Base-by-base conservation (phyloP, 345 rosid genomes). In the Camelina hispida region DNA sequence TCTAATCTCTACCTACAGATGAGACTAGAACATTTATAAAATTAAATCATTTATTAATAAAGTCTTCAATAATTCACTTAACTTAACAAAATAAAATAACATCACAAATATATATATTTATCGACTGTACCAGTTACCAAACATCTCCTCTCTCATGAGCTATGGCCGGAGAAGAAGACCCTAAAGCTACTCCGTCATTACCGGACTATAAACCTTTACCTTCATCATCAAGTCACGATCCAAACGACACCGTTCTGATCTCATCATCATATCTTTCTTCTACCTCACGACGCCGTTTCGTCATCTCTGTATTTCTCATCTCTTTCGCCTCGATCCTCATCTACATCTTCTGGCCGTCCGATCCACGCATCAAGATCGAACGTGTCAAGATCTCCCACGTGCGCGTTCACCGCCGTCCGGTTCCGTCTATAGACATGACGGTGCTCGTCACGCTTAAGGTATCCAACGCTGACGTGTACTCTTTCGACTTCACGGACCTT, bases 261-360 rank as follows among this genome's bases (percentile, higher is more conserved):
- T 56, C 53, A 47, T 53, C 50, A 52, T 34, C 68, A 60, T 66
- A 37, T 32, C 43, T 67, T 10, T 1, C 65, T 10, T 1, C 65
- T 1, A 7, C 51, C 57, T 4, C n/a, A 18, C 66, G 82, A 38
- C 60, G 81, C 55, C 82, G 69, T n/a, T 12, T 80, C 11, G 67
- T 84, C 62, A 54, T 71, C 79, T 16, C 81, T 14, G 12, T 79
- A 22, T 25, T 80, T 28, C 35, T 87, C 25, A 18, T 91, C 62
- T 48, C 85, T 62, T 54, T 87, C 6, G 66, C 84, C 9, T 35
- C 85, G 9, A 53, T 79, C 60, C 48, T 78, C 54, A 60, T 67
- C 66, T 89, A 80, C 83, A 40, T 80, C 5, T 66, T 85, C 69
- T 91, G 96, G 95, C 96, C 98, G 43, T 87, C 97, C 14, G 86